These are phyloP conservation scores for Pseudozyma sp. DNA, from an alignment of 1,284 basidiomycete species.

Conservation along the genomic window DNA sequence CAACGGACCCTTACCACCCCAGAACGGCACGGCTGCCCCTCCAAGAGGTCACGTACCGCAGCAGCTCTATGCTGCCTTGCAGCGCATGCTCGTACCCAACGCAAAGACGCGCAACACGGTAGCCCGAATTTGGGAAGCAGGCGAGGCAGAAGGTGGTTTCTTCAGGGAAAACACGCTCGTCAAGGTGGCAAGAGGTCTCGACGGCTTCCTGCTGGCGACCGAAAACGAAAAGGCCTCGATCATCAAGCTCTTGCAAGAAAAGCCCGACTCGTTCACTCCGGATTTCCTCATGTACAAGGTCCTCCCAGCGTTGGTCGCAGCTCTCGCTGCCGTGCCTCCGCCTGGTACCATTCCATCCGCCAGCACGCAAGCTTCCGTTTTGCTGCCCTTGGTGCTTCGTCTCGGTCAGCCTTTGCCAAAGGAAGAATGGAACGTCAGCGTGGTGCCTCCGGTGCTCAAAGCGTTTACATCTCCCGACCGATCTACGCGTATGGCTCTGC, in stretches of 20 bases:
- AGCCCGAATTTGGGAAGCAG: conserved; percentile 46
- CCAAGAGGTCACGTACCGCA: conserved; percentile 83
- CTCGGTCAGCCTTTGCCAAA: conserved; percentile 54
- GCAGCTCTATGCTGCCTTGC: conserved; percentile 82
- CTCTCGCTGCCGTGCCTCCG: conserved; percentile 71
- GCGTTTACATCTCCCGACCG: conserved; percentile 74
- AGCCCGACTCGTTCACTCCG: conserved; percentile 74
- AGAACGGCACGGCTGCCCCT: conserved; percentile 78
- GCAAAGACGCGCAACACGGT: conserved; percentile 81
- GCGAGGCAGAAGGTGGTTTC: conserved; percentile 75
- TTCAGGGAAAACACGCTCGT: conserved; percentile 86
- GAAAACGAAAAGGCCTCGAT: conserved; percentile 81
- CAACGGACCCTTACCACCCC: conserved; percentile 69
- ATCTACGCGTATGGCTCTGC: conserved; percentile 89
- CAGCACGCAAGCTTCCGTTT: conserved; percentile 40
- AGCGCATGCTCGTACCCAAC: conserved; percentile 88
- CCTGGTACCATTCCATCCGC: conserved; percentile 46
- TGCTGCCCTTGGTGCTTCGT: conserved; percentile 63
- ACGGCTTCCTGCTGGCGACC: conserved; percentile 84
- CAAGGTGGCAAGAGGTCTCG: conserved; percentile 84
- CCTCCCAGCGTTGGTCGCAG: conserved; percentile 85
- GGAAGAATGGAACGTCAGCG: conserved; percentile 49
- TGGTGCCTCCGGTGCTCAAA: conserved; percentile 57
- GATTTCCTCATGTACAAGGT: conserved; percentile 89
- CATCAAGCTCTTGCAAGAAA: conserved; percentile 65